phyloP scores from a whole-genome alignment of 208 protist species.

The Trypanosoma scelopori region DNA sequence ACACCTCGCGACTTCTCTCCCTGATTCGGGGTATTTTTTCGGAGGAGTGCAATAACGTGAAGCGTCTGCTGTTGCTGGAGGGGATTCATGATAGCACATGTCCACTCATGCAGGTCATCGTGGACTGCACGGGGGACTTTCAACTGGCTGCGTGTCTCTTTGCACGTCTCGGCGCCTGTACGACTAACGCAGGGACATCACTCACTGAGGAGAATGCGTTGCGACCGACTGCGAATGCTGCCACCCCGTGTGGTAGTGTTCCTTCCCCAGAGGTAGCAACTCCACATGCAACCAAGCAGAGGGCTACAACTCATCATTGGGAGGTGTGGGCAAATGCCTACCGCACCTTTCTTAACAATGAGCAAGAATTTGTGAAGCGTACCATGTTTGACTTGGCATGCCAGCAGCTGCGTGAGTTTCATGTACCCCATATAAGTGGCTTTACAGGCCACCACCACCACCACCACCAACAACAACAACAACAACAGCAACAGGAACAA shows the following conservation, averaged over 20 bases:
- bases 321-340: constrained; percentile 76
- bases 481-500: constrained; percentile 6
- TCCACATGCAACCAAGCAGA: neutral
- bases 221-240: too few species aligned
- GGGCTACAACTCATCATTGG: constrained; percentile 33
- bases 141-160: constrained; percentile 85
- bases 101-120: constrained; percentile 68
- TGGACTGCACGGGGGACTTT: constrained; percentile 81
- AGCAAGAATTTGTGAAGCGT: constrained; percentile 74
- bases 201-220: too few species aligned
- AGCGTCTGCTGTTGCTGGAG: constrained; percentile 60
- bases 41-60: constrained; percentile 46
- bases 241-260: too few species aligned
- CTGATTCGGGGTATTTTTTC: constrained; percentile 39
- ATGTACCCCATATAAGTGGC: neutral
- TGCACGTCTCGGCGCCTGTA: constrained; percentile 59
- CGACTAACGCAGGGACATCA: neutral
- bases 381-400: constrained; percentile 79
- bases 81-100: constrained; percentile 57
- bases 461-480: too few species aligned
- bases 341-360: constrained; percentile 68
- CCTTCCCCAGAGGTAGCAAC: neutral
- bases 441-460: too few species aligned
- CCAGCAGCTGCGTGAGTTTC: constrained; percentile 31
- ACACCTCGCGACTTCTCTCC: constrained; percentile 30